Evolutionary conservation across 176 grass and related monocot genomes (phyloP), one percentile per base, ranked within the genome.

Genomic region (Musa troglodytarum): DNA sequence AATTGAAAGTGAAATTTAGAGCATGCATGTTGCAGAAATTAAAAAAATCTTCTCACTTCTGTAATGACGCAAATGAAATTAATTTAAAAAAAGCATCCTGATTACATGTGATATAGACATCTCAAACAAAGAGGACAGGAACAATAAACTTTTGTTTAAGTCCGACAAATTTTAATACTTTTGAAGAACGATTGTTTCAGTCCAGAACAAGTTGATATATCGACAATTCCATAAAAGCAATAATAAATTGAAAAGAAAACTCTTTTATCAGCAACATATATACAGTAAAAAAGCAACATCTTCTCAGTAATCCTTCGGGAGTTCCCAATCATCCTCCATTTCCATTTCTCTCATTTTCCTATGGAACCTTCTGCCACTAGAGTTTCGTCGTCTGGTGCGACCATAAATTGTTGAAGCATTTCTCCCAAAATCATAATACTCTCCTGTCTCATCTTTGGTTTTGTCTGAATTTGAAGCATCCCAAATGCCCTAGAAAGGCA

Each of bases 241-340:
- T 7, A 51, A n/a, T 2, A n/a, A 51, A 20, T 13, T 11, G 50
- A 49, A 9, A 50, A 70, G 10, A 10, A 8, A 8, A 14, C 43
- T 17, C 11, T 17, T 69, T 22, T 19, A 20, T 17, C 43, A 9
- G 34, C 0, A 70, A 2, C 11, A 3, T 67, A 51, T 52, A 69
- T 69, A 22, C 19, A 69, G 49, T 1, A 70, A 70, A 19, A 19
- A 19, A 17, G 67, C 4, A 50, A 69, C 25, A 71, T 15, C 26
- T 49, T 73, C 74, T 82, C 75, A 90, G 23, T 92, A 92, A 9
- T 96, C 93, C 85, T 92, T 83, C 29, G 93, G 93, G 20, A 92
- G 77, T 15, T 97, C 93, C 90, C 90, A 97, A 53, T 90, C 87
- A 74, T 81, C 83, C 64, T 88, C 79, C 17, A 3, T 23, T 69